Percentiles rank a stretch among this genome's conserved stretches.
Evolutionary conservation across 495 filamentous ascomycete genomes (phyloP).

Genomic region (Chaetomium tenue): DNA sequence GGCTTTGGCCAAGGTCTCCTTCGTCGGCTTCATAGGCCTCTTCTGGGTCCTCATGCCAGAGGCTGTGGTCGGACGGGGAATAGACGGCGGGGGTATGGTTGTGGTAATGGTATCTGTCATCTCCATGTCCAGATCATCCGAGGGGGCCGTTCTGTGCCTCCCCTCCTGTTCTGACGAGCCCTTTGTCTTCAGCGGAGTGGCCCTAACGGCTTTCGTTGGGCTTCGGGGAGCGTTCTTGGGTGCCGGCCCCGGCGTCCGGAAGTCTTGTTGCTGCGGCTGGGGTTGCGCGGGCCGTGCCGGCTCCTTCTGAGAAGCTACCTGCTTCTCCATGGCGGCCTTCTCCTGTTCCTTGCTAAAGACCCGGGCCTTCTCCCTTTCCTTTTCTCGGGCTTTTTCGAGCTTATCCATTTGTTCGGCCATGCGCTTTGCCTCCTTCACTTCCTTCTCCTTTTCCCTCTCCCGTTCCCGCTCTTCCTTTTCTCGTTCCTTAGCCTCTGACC

Average conservation of each 20-base stretch:
- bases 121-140: slow-evolving; percentile 48
- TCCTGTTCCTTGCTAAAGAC: slow-evolving; percentile 62
- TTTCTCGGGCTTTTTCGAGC: slow-evolving; percentile 53
- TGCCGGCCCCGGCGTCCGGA: slow-evolving; percentile 30
- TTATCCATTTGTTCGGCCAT: slow-evolving; percentile 56
- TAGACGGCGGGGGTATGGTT: slow-evolving; percentile 54
- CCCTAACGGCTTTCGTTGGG: slow-evolving; percentile 44
- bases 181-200: slow-evolving; percentile 53
- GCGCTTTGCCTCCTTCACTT: slow-evolving; percentile 46
- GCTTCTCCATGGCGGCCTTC: slow-evolving; percentile 50
- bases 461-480: slow-evolving; percentile 61
- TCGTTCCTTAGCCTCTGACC: slow-evolving; percentile 60
- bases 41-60: slow-evolving; percentile 58
- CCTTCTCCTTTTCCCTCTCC: slow-evolving; percentile 29
- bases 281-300: slow-evolving; percentile 32
- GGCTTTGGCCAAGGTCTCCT: slow-evolving; percentile 61
- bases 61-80: slow-evolving; percentile 49
- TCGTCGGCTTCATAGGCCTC: slow-evolving; percentile 67
- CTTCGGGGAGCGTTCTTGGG: slow-evolving; percentile 31
- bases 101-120: slow-evolving; percentile 53
- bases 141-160: slow-evolving; percentile 36
- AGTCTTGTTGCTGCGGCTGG: slow-evolving; percentile 20
- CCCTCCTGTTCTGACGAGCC: slow-evolving; percentile 46
- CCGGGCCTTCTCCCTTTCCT: slow-evolving; percentile 61
- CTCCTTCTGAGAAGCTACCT: slow-evolving; percentile 44